These are phyloP conservation scores for Akanthomyces muscarius DNA, from an alignment of 2,329 filamentous ascomycete species.

Conservation along the genomic window DNA sequence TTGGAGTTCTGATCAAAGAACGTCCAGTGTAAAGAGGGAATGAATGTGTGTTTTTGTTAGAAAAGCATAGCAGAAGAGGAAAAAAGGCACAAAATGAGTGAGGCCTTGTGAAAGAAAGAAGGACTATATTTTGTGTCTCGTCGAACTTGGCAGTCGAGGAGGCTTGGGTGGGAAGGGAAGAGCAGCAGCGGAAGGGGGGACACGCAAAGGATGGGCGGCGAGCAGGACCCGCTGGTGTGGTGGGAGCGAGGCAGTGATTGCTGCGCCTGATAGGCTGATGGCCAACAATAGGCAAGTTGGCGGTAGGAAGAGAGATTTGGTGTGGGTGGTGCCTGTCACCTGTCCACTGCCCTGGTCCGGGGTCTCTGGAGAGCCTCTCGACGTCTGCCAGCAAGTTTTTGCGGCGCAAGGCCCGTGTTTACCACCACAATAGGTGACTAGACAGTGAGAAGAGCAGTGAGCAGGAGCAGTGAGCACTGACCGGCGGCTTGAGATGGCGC, in stretches of 20 bases:
- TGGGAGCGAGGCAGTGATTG: background rate
- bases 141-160: constrained; percentile 19
- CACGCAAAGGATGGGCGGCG: background rate
- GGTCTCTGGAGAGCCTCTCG: background rate
- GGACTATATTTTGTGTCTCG: constrained; percentile 4
- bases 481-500: background rate
- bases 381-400: background rate
- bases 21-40: constrained; percentile 18
- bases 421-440: no score
- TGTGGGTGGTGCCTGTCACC: background rate
- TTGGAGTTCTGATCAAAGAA: constrained; percentile 16
- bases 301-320: constrained; percentile 2
- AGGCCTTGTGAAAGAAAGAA: constrained; percentile 7
- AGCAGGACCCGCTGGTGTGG: background rate
- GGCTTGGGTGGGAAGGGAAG: constrained; percentile 14
- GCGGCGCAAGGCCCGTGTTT: no score
- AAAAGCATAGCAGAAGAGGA: constrained; percentile 22
- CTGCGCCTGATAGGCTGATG: background rate
- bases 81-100: constrained; percentile 18
- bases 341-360: background rate
- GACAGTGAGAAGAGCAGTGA: no score
- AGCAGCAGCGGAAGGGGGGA: background rate
- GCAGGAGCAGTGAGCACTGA: background rate
- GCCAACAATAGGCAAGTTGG: background rate
- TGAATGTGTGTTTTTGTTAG: constrained; percentile 9